Percentiles rank a stretch among this genome's conserved stretches.
phyloP scores from a whole-genome alignment of 129 eudicot genomes.

The Chrysanthemum seticuspe region DNA sequence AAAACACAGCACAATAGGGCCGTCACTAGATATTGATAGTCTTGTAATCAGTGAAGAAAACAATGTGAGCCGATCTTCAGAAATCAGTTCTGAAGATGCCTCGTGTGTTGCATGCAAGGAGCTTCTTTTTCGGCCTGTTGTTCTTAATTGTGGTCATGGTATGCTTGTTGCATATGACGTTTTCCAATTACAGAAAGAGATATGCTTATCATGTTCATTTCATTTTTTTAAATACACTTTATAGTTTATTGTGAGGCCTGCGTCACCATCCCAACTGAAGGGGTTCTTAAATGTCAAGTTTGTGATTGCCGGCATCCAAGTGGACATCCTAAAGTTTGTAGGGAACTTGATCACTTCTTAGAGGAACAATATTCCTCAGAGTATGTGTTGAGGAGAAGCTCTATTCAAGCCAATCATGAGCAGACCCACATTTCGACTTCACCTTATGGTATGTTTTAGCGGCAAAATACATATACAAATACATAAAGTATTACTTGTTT shows the following conservation, averaged over 20 bases:
- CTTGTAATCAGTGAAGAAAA: conserved; percentile 33
- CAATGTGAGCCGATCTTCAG: conserved; percentile 17
- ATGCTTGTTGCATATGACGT: conserved; percentile 8
- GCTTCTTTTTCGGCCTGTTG: conserved; percentile 60
- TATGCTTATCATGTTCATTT: conserved; percentile 8
- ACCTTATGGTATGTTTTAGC: conserved; percentile 43
- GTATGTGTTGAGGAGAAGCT: conserved; percentile 44
- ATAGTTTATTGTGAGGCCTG: conserved; percentile 71
- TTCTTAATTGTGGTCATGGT: conserved; percentile 87
- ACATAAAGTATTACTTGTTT: background rate
- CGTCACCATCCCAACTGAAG: conserved; percentile 40
- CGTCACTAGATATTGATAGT: conserved; percentile 52
- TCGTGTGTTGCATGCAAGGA: conserved; percentile 59
- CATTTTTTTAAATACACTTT: background rate
- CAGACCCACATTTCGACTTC: conserved; percentile 28
- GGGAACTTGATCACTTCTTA: conserved; percentile 59
- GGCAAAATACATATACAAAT: conserved; percentile 2
- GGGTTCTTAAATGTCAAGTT: conserved; percentile 49
- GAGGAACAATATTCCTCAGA: conserved; percentile 58
- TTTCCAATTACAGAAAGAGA: background rate
- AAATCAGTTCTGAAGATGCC: conserved; percentile 19
- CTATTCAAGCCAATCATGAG: conserved; percentile 35
- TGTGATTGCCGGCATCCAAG: conserved; percentile 65
- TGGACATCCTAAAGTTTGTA: conserved; percentile 57
- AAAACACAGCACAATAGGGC: conserved; percentile 30